These are phyloP conservation scores for Tuber brumale DNA, from an alignment of 495 filamentous ascomycete species.

Conservation along the genomic window DNA sequence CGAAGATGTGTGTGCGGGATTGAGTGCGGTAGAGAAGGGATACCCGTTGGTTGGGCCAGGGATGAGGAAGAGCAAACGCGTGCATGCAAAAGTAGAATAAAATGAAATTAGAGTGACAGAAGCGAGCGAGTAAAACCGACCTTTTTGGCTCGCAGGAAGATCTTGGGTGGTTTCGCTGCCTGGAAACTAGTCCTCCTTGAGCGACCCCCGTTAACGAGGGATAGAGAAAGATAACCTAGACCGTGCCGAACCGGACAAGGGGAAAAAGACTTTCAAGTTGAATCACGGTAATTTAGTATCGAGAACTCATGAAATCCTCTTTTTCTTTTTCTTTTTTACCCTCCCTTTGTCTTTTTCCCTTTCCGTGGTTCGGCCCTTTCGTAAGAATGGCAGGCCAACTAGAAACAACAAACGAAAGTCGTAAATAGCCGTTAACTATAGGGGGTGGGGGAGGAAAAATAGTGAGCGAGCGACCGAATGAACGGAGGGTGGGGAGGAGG, in stretches of 20 bases:
- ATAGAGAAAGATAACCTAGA: background rate
- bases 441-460: conserved; percentile 14
- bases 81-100: background rate
- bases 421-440: background rate
- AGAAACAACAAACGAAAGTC: background rate
- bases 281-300: conserved; percentile 2
- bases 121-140: conserved; percentile 5
- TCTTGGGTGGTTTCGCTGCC: background rate
- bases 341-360: background rate
- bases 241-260: background rate
- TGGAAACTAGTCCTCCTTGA: background rate
- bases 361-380: background rate
- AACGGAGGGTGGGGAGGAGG: conserved; percentile 14
- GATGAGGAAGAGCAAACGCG: background rate
- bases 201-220: background rate
- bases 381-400: background rate
- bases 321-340: background rate
- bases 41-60: background rate
- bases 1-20: background rate
- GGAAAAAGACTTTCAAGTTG: conserved; percentile 23
- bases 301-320: background rate
- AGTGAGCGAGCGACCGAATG: conserved; percentile 15
- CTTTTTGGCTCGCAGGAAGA: background rate
- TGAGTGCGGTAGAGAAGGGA: conserved; percentile 1
- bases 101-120: conserved; percentile 1